phyloP scores from a whole-genome alignment of 768 basidiomycete species.

The Sporobolomyces pararoseus region DNA sequence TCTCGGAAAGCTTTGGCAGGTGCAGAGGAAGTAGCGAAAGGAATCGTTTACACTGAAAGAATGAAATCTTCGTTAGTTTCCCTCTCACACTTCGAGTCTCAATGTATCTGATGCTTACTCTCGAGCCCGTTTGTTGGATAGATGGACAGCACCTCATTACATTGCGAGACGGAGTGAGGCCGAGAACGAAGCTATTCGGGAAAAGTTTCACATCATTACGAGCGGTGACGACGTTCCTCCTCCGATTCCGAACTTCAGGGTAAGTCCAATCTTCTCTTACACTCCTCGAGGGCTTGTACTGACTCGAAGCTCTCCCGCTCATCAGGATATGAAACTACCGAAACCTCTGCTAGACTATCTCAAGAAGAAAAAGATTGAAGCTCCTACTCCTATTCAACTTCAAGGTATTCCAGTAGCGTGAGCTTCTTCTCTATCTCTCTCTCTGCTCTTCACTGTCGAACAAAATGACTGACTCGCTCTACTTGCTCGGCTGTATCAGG shows the following conservation, averaged over 20 bases:
- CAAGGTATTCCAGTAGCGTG: slow-evolving; percentile 96
- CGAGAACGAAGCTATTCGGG: slow-evolving; percentile 69
- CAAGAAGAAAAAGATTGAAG: slow-evolving; percentile 73
- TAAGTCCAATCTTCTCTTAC: slow-evolving; percentile 47
- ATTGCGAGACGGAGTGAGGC: slow-evolving; percentile 67
- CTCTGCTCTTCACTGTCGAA: neutral
- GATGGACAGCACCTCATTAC: slow-evolving; percentile 83
- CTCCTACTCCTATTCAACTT: slow-evolving; percentile 91
- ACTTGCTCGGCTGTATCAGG: slow-evolving; percentile 50
- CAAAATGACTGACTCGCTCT: neutral
- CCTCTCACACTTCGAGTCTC: slow-evolving; percentile 7
- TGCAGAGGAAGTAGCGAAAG: slow-evolving; percentile 86
- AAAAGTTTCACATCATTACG: slow-evolving; percentile 83
- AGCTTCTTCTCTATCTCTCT: slow-evolving; percentile 46
- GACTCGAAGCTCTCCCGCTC: neutral
- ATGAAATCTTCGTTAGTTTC: slow-evolving; percentile 69
- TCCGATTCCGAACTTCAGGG: slow-evolving; percentile 82
- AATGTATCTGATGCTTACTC: neutral
- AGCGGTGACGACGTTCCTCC: slow-evolving; percentile 82
- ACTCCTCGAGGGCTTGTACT: neutral
- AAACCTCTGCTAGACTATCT: slow-evolving; percentile 74
- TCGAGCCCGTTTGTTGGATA: slow-evolving; percentile 48
- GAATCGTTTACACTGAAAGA: slow-evolving; percentile 83
- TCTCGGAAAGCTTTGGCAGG: slow-evolving; percentile 86
- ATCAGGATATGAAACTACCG: slow-evolving; percentile 97